Evolutionary conservation across 352 stramenopile species (phyloP).

Genomic region (Aphanomyces stellatus): DNA sequence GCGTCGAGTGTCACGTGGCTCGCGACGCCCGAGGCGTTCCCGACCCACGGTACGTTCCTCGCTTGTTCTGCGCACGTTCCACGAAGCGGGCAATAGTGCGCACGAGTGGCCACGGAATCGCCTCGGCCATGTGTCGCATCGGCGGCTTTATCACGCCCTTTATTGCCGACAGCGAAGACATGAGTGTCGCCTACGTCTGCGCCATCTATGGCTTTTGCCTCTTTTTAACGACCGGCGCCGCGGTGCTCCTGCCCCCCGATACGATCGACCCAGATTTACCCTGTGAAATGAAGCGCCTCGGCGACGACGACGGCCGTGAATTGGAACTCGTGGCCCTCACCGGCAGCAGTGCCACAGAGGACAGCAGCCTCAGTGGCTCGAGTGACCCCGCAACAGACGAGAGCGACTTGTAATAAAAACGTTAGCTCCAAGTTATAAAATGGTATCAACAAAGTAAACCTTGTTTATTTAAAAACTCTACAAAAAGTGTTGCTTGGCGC

Average conservation of each 20-base stretch:
- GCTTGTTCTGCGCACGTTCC: background rate
- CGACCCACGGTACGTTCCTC: constrained; percentile 8
- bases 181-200: constrained; percentile 7
- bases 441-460: too few species aligned
- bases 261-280: constrained; percentile 3
- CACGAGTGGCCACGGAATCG: constrained; percentile 16
- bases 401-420: too few species aligned
- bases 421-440: too few species aligned
- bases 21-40: constrained; percentile 17
- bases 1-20: constrained; percentile 19
- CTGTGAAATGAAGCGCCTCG: too few species aligned
- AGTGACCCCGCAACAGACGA: too few species aligned
- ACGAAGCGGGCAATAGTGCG: background rate
- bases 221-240: background rate
- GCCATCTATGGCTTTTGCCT: constrained; percentile 3
- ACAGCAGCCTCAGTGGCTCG: too few species aligned
- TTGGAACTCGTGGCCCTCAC: background rate
- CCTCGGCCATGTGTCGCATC: constrained; percentile 10
- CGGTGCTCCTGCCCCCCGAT: background rate
- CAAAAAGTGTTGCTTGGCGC: too few species aligned
- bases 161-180: constrained; percentile 5
- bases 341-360: background rate
- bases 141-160: constrained; percentile 18
- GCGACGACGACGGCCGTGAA: background rate
- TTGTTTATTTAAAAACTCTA: too few species aligned